Evolutionary conservation across 441 rosid genomes (phyloP).

Genomic region (Pelargonium fulgidum): DNA sequence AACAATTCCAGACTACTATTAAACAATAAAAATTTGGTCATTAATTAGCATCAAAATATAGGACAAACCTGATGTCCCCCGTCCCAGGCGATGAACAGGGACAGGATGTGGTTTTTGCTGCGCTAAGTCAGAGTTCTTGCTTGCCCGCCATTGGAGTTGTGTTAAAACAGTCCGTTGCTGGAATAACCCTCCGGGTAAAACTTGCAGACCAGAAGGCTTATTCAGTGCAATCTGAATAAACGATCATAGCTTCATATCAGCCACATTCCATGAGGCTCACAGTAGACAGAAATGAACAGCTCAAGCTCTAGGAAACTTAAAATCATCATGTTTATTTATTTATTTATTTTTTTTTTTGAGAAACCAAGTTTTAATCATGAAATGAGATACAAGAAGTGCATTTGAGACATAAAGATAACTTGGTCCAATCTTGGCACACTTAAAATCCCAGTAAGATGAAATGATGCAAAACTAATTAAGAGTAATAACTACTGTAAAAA

Average conservation of each 20-base stretch:
- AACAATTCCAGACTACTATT: neutral
- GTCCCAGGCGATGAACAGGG: conserved; percentile 85
- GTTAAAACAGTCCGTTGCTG: conserved; percentile 81
- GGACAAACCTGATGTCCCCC: conserved; percentile 73
- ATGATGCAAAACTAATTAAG: neutral
- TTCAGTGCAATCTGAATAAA: conserved; percentile 63
- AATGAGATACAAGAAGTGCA: neutral
- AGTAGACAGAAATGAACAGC: conserved; percentile 7
- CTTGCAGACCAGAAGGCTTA: conserved; percentile 92
- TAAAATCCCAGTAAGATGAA: neutral
- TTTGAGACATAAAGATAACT: neutral
- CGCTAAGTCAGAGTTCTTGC: conserved; percentile 26
- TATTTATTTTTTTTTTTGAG: neutral
- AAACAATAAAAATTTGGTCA: neutral
- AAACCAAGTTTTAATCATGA: neutral
- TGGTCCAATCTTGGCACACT: neutral
- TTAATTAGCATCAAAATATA: conserved; percentile 4
- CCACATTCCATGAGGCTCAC: neutral
- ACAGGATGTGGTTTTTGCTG: conserved; percentile 48
- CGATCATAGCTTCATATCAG: conserved; percentile 17
- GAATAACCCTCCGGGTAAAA: conserved; percentile 86
- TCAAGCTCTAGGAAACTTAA: conserved; percentile 2
- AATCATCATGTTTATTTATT: neutral
- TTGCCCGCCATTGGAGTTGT: conserved; percentile 63
- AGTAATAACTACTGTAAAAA: neutral